phyloP scores from a whole-genome alignment of 306 rosid species.

The Cucurbita argyrosperma region DNA sequence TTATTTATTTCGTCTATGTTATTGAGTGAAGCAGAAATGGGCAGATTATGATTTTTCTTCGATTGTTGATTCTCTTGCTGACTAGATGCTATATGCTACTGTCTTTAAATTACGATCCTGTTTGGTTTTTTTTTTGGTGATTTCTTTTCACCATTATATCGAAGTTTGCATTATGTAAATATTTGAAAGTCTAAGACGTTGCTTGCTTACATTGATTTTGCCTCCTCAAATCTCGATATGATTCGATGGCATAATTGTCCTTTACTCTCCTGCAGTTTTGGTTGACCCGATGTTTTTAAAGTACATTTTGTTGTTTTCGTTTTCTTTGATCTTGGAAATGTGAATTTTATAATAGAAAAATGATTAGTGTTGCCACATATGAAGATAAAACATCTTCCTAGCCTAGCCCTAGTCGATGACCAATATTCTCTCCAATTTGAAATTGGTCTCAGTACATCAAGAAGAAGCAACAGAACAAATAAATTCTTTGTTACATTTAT shows the following conservation, averaged over 20 bases:
- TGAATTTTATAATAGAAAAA: neutral
- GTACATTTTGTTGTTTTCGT: neutral
- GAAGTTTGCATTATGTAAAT: neutral
- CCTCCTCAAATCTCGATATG: neutral
- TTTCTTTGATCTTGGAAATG: neutral
- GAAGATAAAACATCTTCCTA: neutral
- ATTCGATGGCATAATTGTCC: neutral
- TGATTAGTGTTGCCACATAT: neutral
- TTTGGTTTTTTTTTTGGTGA: neutral
- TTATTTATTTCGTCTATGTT: neutral
- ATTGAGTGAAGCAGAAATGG: conserved; percentile 3
- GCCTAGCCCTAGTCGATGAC: neutral
- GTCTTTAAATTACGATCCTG: neutral
- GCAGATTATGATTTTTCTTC: neutral
- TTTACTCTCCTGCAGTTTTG: neutral
- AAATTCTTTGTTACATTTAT: neutral
- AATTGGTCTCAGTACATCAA: neutral
- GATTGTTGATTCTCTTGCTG: neutral
- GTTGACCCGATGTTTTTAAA: neutral
- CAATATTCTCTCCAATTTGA: neutral
- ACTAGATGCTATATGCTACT: neutral
- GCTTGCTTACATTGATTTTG: neutral
- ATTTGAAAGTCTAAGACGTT: neutral
- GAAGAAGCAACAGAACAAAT: neutral
- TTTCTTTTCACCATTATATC: neutral